Evolutionary conservation across 345 rosid genomes (phyloP).

Genomic region (Populus alba): DNA sequence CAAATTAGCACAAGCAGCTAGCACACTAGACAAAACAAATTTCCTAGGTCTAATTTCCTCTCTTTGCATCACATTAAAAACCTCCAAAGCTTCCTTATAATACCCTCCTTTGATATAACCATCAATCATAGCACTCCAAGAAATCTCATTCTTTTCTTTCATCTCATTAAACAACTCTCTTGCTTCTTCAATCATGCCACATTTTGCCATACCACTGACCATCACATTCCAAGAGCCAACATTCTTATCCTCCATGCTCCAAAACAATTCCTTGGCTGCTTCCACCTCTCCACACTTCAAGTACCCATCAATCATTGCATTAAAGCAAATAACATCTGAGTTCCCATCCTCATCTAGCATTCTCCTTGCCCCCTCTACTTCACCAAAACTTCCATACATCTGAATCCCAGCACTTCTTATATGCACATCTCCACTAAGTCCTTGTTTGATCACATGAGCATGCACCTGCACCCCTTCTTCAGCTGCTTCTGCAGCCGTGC

Average conservation of each 20-base stretch:
- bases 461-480: slow-evolving; percentile 42
- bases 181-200: slow-evolving; percentile 40
- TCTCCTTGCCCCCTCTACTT: slow-evolving; percentile 29
- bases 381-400: slow-evolving; percentile 44
- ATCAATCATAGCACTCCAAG: slow-evolving; percentile 54
- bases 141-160: slow-evolving; percentile 40
- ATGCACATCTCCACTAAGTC: slow-evolving; percentile 38
- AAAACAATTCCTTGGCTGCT: slow-evolving; percentile 36
- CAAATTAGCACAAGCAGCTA: slow-evolving; percentile 41
- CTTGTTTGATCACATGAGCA: slow-evolving; percentile 40
- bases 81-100: slow-evolving; percentile 39
- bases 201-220: slow-evolving; percentile 39
- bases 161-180: slow-evolving; percentile 40
- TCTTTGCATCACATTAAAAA: slow-evolving; percentile 39
- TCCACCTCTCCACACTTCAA: slow-evolving; percentile 36
- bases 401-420: slow-evolving; percentile 48
- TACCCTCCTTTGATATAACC: slow-evolving; percentile 37
- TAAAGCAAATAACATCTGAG: slow-evolving; percentile 36
- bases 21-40: slow-evolving; percentile 34
- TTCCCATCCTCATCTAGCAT: slow-evolving; percentile 32
- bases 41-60: slow-evolving; percentile 29
- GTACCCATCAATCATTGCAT: slow-evolving; percentile 45
- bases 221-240: slow-evolving; percentile 44
- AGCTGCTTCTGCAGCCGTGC: slow-evolving; percentile 11
- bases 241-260: slow-evolving; percentile 24